These are phyloP conservation scores for Neurospora sp. DNA, from an alignment of 495 filamentous ascomycete genomes.

Conservation along the genomic window DNA sequence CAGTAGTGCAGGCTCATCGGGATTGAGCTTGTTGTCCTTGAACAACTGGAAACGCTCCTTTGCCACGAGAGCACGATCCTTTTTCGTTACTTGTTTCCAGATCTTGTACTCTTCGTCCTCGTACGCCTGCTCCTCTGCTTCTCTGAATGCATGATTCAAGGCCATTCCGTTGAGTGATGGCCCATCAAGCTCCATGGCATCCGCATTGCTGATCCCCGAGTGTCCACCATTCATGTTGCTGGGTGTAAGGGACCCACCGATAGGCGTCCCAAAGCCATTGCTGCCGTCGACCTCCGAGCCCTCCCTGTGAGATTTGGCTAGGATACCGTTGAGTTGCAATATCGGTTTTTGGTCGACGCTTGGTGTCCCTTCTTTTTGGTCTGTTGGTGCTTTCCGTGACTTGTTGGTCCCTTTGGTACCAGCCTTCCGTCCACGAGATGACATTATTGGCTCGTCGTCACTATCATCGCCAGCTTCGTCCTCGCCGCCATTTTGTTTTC, in stretches of 20 bases:
- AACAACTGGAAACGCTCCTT: constrained; percentile 74
- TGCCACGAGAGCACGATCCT: constrained; percentile 81
- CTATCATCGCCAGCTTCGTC: constrained; percentile 82
- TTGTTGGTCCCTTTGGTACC: constrained; percentile 67
- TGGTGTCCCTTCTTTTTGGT: constrained; percentile 73
- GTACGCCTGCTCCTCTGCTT: constrained; percentile 42
- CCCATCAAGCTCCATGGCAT: constrained; percentile 75
- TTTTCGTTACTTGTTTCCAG: constrained; percentile 98
- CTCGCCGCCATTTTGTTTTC: constrained; percentile 64
- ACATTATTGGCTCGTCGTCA: constrained; percentile 98
- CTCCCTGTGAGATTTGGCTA: constrained; percentile 38
- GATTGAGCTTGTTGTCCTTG: constrained; percentile 69
- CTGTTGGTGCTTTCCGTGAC: constrained; percentile 65
- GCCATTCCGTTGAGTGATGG: constrained; percentile 53
- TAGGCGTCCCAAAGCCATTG: constrained; percentile 77
- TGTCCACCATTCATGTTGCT: constrained; percentile 56
- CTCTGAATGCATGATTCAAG: constrained; percentile 40
- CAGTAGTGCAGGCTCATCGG: constrained; percentile 78
- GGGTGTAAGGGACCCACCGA: constrained; percentile 68
- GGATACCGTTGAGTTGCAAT: constrained; percentile 42
- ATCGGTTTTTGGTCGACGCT: constrained; percentile 52
- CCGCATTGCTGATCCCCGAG: constrained; percentile 57
- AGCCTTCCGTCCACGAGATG: constrained; percentile 84
- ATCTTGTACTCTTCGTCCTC: constrained; percentile 90
- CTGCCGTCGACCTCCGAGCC: constrained; percentile 52